Conservation (phyloP, 1,139 yeast species). For the Spencermartinsiella ligniputridi region DNA sequence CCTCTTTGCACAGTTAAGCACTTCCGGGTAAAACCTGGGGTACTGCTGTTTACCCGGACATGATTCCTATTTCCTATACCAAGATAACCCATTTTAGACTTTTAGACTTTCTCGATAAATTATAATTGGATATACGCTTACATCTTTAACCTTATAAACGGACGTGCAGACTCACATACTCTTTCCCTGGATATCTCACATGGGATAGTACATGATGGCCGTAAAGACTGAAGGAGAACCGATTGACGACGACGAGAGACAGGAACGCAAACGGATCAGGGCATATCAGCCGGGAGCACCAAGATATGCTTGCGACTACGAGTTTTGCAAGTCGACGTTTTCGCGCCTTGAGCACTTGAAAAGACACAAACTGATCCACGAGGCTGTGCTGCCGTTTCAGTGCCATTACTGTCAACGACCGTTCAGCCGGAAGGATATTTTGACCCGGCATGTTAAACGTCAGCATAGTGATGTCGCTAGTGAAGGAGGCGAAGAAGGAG, state of each 20-base stretch:
- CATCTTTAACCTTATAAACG: too few relatives aligned
- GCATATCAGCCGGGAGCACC: constrained; percentile 19
- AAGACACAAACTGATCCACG: constrained; percentile 22
- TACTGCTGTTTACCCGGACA: too few relatives aligned
- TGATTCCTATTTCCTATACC: too few relatives aligned
- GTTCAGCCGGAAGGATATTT: constrained; percentile 24
- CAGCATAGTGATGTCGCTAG: constrained; percentile 16
- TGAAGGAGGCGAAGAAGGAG: background rate
- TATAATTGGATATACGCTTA: too few relatives aligned
- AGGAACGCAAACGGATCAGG: constrained; percentile 4
- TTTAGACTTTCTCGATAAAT: too few relatives aligned
- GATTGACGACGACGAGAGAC: background rate
- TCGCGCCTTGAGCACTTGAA: constrained; percentile 24
- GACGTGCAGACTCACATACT: too few relatives aligned
- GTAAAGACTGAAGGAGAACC: background rate
- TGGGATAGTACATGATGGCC: too few relatives aligned
- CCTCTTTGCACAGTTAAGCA: too few relatives aligned
- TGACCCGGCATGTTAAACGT: constrained; percentile 21
- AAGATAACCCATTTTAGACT: too few relatives aligned
- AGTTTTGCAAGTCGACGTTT: constrained; percentile 21
- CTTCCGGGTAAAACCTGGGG: too few relatives aligned
- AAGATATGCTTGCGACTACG: constrained; percentile 13
- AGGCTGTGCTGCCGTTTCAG: constrained; percentile 15
- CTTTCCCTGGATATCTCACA: too few relatives aligned
- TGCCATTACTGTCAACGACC: constrained; percentile 20